These are phyloP conservation scores for Exidia glandulosa DNA, from an alignment of 768 basidiomycete genomes.

Conservation along the genomic window DNA sequence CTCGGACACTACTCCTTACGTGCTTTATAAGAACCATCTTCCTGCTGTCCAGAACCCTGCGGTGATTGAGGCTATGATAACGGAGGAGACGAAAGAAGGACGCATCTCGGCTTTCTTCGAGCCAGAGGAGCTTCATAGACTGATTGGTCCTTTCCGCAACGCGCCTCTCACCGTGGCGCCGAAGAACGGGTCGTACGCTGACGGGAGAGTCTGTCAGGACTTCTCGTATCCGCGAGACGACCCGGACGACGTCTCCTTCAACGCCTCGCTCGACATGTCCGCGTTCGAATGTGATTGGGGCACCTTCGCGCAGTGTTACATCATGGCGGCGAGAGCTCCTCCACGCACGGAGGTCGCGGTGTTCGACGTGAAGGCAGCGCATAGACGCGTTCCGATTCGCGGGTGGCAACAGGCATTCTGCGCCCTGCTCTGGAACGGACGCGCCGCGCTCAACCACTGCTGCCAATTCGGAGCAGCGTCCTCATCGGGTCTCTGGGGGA, in stretches of 20 bases:
- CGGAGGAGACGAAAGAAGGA: background rate
- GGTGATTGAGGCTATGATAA: background rate
- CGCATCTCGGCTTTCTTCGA: background rate
- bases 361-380: background rate
- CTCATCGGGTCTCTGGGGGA: background rate
- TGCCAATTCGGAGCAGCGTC: background rate
- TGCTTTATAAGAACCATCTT: background rate
- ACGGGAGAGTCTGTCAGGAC: background rate
- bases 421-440: slow-evolving; percentile 10
- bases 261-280: slow-evolving; percentile 18
- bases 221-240: slow-evolving; percentile 3
- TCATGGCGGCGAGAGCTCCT: slow-evolving; percentile 19
- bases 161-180: slow-evolving; percentile 19
- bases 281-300: slow-evolving; percentile 28
- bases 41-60: background rate
- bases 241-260: slow-evolving; percentile 17
- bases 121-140: slow-evolving; percentile 2
- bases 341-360: slow-evolving; percentile 13
- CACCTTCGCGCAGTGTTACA: slow-evolving; percentile 16
- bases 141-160: slow-evolving; percentile 20
- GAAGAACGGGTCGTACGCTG: slow-evolving; percentile 4
- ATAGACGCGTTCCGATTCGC: slow-evolving; percentile 4
- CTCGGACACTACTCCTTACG: background rate
- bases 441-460: background rate
- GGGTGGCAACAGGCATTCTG: slow-evolving; percentile 27